Evolutionary conservation across 2,329 filamentous ascomycete genomes (phyloP), one percentile per base, ranked within the genome.

Genomic region (Onygenales sp.): DNA sequence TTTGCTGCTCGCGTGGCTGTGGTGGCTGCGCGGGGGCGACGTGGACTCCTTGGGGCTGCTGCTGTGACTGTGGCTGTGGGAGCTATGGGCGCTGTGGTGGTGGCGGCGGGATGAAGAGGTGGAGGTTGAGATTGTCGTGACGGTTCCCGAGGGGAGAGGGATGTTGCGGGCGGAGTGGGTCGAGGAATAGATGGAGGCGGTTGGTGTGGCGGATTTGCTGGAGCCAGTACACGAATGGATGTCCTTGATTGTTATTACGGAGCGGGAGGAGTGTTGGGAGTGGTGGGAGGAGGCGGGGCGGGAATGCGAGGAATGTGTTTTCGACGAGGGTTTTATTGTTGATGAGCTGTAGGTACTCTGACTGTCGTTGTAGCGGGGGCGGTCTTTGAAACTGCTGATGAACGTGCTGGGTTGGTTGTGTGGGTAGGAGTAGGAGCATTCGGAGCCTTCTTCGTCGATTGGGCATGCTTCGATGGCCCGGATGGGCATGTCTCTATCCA

Each of bases 391-490:
- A 56, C 67, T 70, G 65, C 69, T 73, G 61, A 72, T 71, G 53
- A 72, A 66, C 6, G 70, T 70, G 56, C 68, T 69, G 45, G 67
- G 64, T 49, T 65, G 64, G 56, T 49, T 51, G 40, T 55, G 52
- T 11, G 34, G 13, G 53, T 58, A 55, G 34, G 51, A 50, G 21
- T 50, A 52, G 4, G 54, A 34, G 59, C 59, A 49, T 56, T 56
- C 42, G 34, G 46, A 48, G 62, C 58, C 46, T 57, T 59, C 43
- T 42, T 61, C 61, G 54, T 61, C 57, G 10, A 59, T 54, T 2
- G 66, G 65, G 10, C 65, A 62, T 48, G 69, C 71, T 52, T 73
- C 70, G 55, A 73, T 72, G 50, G 70, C 67, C 7, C 70, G 66
- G 50, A 72, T 58, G 7, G 69, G 67, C 2, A 65, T 52, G 32